phyloP scores from a whole-genome alignment of 2,329 filamentous ascomycete species.

The Mollisia scopiformis region DNA sequence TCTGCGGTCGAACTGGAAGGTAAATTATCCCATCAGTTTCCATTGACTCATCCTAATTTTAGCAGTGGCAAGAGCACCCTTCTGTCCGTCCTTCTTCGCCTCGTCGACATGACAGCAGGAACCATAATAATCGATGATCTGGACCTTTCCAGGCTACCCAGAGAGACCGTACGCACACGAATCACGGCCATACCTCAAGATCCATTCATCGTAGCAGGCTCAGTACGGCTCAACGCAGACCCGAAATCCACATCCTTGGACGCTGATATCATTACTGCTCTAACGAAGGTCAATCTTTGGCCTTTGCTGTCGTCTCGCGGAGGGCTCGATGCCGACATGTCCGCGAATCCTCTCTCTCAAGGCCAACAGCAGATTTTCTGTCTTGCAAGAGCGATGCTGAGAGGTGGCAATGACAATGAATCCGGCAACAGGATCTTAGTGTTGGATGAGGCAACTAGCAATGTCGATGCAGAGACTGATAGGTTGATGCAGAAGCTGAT shows the following conservation, averaged over 20 bases:
- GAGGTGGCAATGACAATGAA: conserved; percentile 3
- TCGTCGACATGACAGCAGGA: conserved; percentile 77
- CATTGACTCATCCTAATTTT: conserved; percentile 38
- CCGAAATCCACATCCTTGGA: conserved; percentile 35
- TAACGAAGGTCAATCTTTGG: conserved; percentile 69
- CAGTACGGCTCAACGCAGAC: conserved; percentile 40
- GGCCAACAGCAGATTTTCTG: conserved; percentile 53
- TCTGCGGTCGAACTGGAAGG: conserved; percentile 51
- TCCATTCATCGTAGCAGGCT: conserved; percentile 44
- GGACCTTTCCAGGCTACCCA: conserved; percentile 42
- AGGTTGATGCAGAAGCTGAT: conserved; percentile 43
- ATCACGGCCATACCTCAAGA: conserved; percentile 48
- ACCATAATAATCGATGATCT: conserved; percentile 46
- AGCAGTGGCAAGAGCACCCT: conserved; percentile 45
- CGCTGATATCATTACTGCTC: conserved; percentile 79
- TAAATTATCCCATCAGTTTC: conserved; percentile 36
- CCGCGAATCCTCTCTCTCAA: conserved; percentile 40
- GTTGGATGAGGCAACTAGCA: conserved; percentile 37
- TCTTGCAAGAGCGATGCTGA: conserved; percentile 48
- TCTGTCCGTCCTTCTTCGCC: conserved; percentile 72
- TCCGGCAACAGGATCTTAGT: conserved; percentile 34
- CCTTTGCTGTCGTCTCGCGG: conserved; percentile 40
- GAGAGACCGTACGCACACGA: conserved; percentile 43
- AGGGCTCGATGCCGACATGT: conserved; percentile 36
- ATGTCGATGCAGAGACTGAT: conserved; percentile 36